Base-by-base conservation (phyloP, 129 eudicot genomes). In the Saposhnikovia divaricata region DNA sequence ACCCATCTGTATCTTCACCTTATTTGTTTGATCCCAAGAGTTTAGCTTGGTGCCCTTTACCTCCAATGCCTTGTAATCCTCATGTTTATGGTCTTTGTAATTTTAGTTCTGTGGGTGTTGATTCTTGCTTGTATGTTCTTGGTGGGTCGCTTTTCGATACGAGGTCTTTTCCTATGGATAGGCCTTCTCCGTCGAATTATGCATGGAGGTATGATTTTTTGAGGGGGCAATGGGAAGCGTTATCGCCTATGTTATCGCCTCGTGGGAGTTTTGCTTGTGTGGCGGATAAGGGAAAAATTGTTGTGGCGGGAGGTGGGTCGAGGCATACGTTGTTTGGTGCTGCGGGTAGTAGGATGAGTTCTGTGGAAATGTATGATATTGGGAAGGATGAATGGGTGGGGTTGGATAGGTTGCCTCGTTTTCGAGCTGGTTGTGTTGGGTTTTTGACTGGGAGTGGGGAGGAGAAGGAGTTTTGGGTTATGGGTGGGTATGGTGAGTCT, bases 71-170 rank as follows among this genome's bases (percentile, higher is more conserved):
- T 27, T 90, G 97, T 77, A 94, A 94, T 66, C 98, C 97, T 34
- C 91, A 94, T 37, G 97, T 86, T 0, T 92, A 94, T 25, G 93
- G 96, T 2, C 85, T 94, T 12, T 87, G 93, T 55, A 94, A 94
- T 79, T 94, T 94, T 83, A 84, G 83, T 3, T 79, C 90, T 9
- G 77, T 94, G 48, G 69, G 91, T 0, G 72, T 88, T 37, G 89
- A 84, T n/a, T 77, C 82, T 18, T 78, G 80, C 40, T 43, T 94
- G 40, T 91, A 88, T 57, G 97, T 91, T 1, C 82, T 94, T 9
- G 98, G 98, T 18, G 98, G 98, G 45, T 88, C 96, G n/a, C 87
- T 94, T 11, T 91, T 94, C n/a, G 98, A 94, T 53, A 90, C 97
- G 2, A 80, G 98, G 16, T 88, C 97, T 2, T 94, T 80, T 68